phyloP scores from a whole-genome alignment of 129 eudicot genomes.

The Cynara cardunculus region DNA sequence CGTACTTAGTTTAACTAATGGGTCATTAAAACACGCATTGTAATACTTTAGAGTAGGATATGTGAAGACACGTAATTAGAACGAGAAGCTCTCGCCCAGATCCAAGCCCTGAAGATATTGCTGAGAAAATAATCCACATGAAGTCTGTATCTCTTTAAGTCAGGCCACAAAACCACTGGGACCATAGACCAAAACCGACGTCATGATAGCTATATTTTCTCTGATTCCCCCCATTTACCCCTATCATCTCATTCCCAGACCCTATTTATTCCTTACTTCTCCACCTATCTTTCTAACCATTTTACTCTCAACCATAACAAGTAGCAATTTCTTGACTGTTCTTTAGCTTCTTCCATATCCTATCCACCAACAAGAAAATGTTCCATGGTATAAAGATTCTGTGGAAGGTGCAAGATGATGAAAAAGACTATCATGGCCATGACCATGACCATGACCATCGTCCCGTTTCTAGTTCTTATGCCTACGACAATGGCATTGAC shows the following conservation, averaged over 20 bases:
- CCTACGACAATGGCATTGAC: not conserved
- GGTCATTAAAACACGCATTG: not conserved
- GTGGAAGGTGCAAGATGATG: slow-evolving; percentile 22
- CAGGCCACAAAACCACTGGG: slow-evolving; percentile 8
- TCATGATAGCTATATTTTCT: not conserved
- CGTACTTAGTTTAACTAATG: not conserved
- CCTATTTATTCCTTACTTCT: slow-evolving; percentile 19
- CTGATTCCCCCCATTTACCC: slow-evolving; percentile 12
- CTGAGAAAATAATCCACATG: not conserved
- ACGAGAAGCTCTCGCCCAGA: not conserved
- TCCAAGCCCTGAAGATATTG: not conserved
- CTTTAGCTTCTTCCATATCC: not conserved
- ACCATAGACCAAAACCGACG: not conserved
- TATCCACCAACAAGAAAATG: slow-evolving; percentile 17
- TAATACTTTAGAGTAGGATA: not conserved
- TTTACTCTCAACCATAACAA: not conserved
- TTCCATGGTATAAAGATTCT: slow-evolving; percentile 5
- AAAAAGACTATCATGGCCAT: slow-evolving; percentile 12
- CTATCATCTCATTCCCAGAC: slow-evolving; percentile 19
- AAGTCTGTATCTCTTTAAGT: not conserved
- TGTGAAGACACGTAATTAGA: not conserved
- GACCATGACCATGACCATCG: slow-evolving; percentile 4
- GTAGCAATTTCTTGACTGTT: not conserved
- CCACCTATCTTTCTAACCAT: slow-evolving; percentile 5
- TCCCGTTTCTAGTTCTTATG: not conserved